Conservation (phyloP, 2,329 filamentous ascomycete genomes). For the Coleophoma eucalyptorum region DNA sequence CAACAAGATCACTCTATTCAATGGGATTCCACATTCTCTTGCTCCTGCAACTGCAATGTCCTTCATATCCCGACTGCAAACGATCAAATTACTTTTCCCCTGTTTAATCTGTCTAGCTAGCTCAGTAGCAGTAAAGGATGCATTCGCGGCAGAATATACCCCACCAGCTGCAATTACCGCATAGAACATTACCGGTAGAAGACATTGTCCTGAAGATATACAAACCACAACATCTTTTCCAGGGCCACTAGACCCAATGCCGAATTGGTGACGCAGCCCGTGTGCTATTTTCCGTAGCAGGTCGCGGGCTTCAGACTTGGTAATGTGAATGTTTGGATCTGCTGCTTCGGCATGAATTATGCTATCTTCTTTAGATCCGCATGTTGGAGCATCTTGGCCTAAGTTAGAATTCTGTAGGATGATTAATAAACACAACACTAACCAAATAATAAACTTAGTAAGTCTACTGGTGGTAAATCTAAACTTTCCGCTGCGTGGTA, state of each 20-base stretch:
- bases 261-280: slow-evolving; percentile 49
- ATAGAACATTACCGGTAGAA: slow-evolving; percentile 50
- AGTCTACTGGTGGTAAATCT: not conserved
- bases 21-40: slow-evolving; percentile 40
- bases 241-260: slow-evolving; percentile 44
- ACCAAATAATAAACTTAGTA: slow-evolving; percentile 1
- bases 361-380: slow-evolving; percentile 39
- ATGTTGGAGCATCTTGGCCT: slow-evolving; percentile 31
- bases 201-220: slow-evolving; percentile 51
- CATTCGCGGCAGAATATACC: slow-evolving; percentile 52
- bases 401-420: not conserved
- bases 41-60: slow-evolving; percentile 44
- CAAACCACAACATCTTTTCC: slow-evolving; percentile 51
- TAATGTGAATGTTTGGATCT: slow-evolving; percentile 48
- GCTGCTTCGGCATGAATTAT: slow-evolving; percentile 54
- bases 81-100: slow-evolving; percentile 35
- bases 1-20: slow-evolving; percentile 46
- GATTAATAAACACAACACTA: no score
- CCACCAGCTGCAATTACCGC: slow-evolving; percentile 55
- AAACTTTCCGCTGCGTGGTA: not conserved
- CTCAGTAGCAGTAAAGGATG: slow-evolving; percentile 45
- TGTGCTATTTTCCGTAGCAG: slow-evolving; percentile 50
- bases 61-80: slow-evolving; percentile 44
- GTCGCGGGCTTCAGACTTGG: slow-evolving; percentile 43
- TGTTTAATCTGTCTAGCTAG: slow-evolving; percentile 42